Conservation (phyloP, 31 red algal species). For the Odonthalia washingtoniensis region DNA sequence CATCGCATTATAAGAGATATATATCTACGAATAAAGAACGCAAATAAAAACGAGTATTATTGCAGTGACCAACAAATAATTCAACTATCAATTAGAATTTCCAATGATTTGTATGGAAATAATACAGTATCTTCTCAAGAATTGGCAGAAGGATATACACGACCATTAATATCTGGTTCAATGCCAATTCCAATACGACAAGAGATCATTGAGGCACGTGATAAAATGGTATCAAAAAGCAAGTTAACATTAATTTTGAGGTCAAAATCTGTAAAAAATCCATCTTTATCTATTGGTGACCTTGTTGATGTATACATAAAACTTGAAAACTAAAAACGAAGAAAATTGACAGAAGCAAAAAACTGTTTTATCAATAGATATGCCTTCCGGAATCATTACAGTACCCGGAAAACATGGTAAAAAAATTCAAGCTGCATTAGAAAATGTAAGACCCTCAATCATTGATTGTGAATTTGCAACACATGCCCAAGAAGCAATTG, state of each 20-base stretch:
- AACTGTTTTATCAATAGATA: slow-evolving; percentile 7
- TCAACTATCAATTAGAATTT: too few species aligned
- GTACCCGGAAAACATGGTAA: slow-evolving; percentile 1
- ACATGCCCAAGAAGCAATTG: slow-evolving; percentile 39
- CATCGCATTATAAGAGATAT: too few species aligned
- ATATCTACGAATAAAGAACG: too few species aligned
- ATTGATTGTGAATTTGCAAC: slow-evolving; percentile 11
- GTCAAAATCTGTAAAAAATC: slow-evolving; percentile 21
- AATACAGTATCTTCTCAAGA: too few species aligned
- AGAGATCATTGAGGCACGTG: slow-evolving; percentile 11
- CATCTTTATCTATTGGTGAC: slow-evolving; percentile 10
- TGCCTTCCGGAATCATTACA: neutral
- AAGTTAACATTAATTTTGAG: slow-evolving; percentile 36
- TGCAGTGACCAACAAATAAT: too few species aligned
- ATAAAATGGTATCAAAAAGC: neutral
- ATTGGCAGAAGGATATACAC: slow-evolving; percentile 39
- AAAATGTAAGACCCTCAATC: slow-evolving; percentile 27
- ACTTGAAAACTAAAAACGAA: slow-evolving; percentile 4
- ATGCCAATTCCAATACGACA: neutral
- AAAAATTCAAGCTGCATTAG: neutral
- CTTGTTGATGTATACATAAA: slow-evolving; percentile 22
- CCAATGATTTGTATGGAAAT: too few species aligned
- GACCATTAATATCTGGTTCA: neutral
- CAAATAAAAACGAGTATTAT: too few species aligned
- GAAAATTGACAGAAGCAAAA: slow-evolving; percentile 23